Evolutionary conservation across 2,329 filamentous ascomycete species (phyloP), one percentile per base, ranked within the genome.

Genomic region (Mycogone perniciosa): DNA sequence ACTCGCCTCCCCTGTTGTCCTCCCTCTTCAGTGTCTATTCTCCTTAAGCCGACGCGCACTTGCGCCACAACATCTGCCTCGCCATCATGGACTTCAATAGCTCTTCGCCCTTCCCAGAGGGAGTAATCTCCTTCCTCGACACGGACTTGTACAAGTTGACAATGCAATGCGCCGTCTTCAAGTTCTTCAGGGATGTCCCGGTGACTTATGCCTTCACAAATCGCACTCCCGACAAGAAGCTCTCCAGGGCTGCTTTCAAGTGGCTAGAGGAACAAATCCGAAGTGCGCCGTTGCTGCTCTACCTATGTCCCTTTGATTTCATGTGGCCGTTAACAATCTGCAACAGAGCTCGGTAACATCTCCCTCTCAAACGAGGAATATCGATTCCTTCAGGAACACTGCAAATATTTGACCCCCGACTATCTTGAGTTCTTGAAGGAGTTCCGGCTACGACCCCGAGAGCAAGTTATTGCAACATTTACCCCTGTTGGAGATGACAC

Each of bases 161-260:
- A 20, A 99, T 99, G 93, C 93, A 99, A 85, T 96, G 88, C 66
- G 90, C 90, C 55, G 86, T 97, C 57, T 80, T 95, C 59, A 95
- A 95, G 70, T 95, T 91, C 74, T 97, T 95, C 69, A 86, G 86
- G 33, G 77, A 91, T 52, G 74, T 83, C 61, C 80, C 85, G 41
- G 93, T 97, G 52, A 90, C 88, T 3, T 99, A 97, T 65, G 83
- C 87, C 53, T 96, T 95, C 72, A 97, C 90, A 46, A 99, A 99
- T 67, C 86, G 93, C 46, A 99, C 93, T 1, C 89, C 89, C 6
- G 84, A 96, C 55, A 95, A 96, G 82, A 90, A 91, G 67, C 76
- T 99, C 53, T 95, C 83, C 29, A 81, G 89, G 59, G 79, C 78
- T 51, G 93, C 89, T 31, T 96, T 89, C 70, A 76, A 77, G 44